phyloP scores from a whole-genome alignment of 106 monocot genomes.

The Acanthochlamys bracteata region DNA sequence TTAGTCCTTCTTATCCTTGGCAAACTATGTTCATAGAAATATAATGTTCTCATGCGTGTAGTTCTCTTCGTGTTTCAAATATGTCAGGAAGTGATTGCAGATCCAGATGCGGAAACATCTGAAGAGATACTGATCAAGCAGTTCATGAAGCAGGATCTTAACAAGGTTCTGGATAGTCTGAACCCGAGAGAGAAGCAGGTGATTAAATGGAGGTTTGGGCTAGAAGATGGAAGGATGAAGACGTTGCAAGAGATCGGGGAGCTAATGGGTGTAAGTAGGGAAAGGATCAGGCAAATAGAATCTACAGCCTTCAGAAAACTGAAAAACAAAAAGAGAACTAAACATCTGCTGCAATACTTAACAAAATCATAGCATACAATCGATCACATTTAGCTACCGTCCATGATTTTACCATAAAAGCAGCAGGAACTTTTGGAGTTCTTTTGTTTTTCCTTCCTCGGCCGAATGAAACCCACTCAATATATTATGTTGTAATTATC shows the following conservation, averaged over 20 bases:
- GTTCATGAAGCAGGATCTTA: constrained; percentile 65
- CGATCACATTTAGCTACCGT: not conserved
- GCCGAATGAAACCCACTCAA: not conserved
- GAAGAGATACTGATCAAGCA: constrained; percentile 63
- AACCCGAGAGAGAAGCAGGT: constrained; percentile 73
- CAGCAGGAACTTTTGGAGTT: not conserved
- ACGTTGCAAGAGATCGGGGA: constrained; percentile 90
- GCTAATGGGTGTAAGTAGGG: constrained; percentile 71
- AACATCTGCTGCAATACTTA: constrained; percentile 54
- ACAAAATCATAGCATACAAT: constrained; percentile 13
- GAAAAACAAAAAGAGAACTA: constrained; percentile 73
- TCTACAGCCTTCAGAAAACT: constrained; percentile 79
- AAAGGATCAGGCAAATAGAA: constrained; percentile 89
- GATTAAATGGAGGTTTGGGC: constrained; percentile 69
- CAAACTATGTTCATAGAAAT: not conserved
- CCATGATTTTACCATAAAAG: too few species aligned
- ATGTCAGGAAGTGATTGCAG: constrained; percentile 69
- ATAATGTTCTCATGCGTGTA: not conserved
- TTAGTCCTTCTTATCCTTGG: constrained; percentile 15
- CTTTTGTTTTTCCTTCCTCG: not conserved
- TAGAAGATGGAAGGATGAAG: constrained; percentile 75
- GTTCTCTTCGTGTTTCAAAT: not conserved
- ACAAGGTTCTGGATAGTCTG: constrained; percentile 61
- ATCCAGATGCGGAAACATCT: constrained; percentile 57
- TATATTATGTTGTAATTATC: not conserved